phyloP scores from a whole-genome alignment of 257 asterid species.

The Rubia yunnanensis region DNA sequence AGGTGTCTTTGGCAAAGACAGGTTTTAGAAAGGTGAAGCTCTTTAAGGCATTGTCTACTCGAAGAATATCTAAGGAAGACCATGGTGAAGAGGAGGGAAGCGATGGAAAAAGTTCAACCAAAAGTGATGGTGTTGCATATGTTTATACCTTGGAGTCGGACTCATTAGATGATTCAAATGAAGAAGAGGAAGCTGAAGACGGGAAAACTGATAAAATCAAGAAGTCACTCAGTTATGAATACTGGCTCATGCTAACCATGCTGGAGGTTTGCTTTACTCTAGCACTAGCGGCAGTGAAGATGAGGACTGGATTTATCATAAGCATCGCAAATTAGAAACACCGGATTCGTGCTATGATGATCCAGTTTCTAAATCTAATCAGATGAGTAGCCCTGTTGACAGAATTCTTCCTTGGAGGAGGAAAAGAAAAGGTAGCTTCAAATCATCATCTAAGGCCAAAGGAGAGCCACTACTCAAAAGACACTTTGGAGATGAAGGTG shows the following conservation, averaged over 20 bases:
- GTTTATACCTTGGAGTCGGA: slow-evolving; percentile 39
- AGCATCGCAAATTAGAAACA: slow-evolving; percentile 24
- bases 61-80: slow-evolving; percentile 27
- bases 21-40: slow-evolving; percentile 37
- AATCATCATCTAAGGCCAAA: slow-evolving; percentile 44
- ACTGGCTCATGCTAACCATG: slow-evolving; percentile 55
- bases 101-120: slow-evolving; percentile 48
- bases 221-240: slow-evolving; percentile 61
- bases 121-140: slow-evolving; percentile 42
- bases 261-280: slow-evolving; percentile 29
- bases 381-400: slow-evolving; percentile 32
- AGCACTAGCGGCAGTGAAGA: slow-evolving; percentile 46
- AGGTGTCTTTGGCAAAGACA: slow-evolving; percentile 21
- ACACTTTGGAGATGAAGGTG: slow-evolving; percentile 71
- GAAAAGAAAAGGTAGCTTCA: slow-evolving; percentile 64
- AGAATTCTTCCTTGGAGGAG: slow-evolving; percentile 68
- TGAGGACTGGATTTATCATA: slow-evolving; percentile 54
- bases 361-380: slow-evolving; percentile 23
- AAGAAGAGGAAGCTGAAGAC: slow-evolving; percentile 30
- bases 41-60: slow-evolving; percentile 33
- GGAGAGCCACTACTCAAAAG: slow-evolving; percentile 73
- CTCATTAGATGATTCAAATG: slow-evolving; percentile 38
- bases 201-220: slow-evolving; percentile 15
- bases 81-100: slow-evolving; percentile 50
- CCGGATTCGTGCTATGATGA: slow-evolving; percentile 10